Evolutionary conservation across 176 grass and related monocot genomes (phyloP).

Genomic region (Chloris gayana): DNA sequence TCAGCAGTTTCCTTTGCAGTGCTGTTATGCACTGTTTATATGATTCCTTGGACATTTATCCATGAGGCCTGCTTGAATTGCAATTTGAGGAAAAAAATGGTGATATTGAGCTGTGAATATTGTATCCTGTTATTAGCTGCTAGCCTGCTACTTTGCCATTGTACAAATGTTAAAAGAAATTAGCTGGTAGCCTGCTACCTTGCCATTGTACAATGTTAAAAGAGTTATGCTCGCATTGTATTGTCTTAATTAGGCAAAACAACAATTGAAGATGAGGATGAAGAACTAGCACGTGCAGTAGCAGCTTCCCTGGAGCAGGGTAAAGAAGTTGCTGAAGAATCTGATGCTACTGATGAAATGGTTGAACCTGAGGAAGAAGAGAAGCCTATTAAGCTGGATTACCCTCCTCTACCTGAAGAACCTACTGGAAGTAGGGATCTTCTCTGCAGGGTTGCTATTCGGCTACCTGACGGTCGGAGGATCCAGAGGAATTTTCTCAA

Average conservation of each 20-base stretch:
- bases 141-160: neutral
- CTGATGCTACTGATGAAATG: constrained; percentile 29
- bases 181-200: no score
- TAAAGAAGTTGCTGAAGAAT: constrained; percentile 30
- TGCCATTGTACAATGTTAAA: neutral
- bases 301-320: constrained; percentile 64
- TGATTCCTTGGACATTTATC: neutral
- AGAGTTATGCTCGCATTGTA: neutral
- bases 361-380: constrained; percentile 34
- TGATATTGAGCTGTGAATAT: neutral
- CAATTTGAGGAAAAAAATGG: neutral
- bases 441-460: constrained; percentile 77
- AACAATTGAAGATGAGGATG: constrained; percentile 54
- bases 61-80: neutral
- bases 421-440: constrained; percentile 72
- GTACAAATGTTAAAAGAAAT: neutral
- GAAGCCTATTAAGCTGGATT: constrained; percentile 40
- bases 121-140: neutral
- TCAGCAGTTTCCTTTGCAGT: neutral
- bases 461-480: constrained; percentile 72
- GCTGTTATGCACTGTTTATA: neutral
- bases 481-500: constrained; percentile 82
- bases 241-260: constrained; percentile 53
- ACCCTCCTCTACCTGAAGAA: constrained; percentile 82
- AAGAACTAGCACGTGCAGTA: constrained; percentile 64